These are phyloP conservation scores for Calonectria leucothoes DNA, from an alignment of 2,329 filamentous ascomycete species.

Conservation along the genomic window DNA sequence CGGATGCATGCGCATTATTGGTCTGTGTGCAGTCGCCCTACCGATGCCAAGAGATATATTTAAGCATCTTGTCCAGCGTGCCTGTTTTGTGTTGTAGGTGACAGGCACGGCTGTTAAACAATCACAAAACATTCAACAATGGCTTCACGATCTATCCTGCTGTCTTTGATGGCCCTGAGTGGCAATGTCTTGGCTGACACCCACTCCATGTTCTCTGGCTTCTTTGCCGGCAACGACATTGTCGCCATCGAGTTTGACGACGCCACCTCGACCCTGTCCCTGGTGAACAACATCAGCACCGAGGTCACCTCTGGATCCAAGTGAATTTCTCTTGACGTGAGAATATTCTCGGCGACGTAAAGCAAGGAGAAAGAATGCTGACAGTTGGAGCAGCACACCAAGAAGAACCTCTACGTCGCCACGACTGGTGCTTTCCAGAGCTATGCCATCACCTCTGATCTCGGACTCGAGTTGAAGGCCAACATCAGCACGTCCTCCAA, in stretches of 20 bases:
- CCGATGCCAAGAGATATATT: slow-evolving; percentile 6
- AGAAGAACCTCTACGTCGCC: slow-evolving; percentile 11
- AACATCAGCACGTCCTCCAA: slow-evolving; percentile 6
- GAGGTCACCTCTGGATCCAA: not conserved
- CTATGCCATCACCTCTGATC: not conserved
- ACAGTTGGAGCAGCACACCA: not conserved
- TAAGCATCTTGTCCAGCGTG: not conserved
- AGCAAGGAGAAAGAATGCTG: not conserved
- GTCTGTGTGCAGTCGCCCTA: not conserved
- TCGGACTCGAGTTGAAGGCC: slow-evolving; percentile 7
- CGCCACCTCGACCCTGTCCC: not conserved
- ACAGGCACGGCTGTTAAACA: not conserved
- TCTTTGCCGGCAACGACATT: slow-evolving; percentile 19
- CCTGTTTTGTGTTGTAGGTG: not conserved
- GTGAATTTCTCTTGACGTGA: slow-evolving; percentile 12
- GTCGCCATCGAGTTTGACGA: slow-evolving; percentile 19
- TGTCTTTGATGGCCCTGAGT: slow-evolving; percentile 8
- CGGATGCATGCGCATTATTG: not conserved
- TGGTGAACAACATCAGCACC: slow-evolving; percentile 1
- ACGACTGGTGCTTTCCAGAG: slow-evolving; percentile 18
- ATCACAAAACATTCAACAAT: not conserved
- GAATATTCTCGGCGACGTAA: not conserved
- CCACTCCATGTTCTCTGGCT: slow-evolving; percentile 22
- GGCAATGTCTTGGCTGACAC: slow-evolving; percentile 11
- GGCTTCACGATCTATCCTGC: not conserved